Conservation (phyloP, 371 early-diverging fungal species). For the Apophysomyces trapeziformis region DNA sequence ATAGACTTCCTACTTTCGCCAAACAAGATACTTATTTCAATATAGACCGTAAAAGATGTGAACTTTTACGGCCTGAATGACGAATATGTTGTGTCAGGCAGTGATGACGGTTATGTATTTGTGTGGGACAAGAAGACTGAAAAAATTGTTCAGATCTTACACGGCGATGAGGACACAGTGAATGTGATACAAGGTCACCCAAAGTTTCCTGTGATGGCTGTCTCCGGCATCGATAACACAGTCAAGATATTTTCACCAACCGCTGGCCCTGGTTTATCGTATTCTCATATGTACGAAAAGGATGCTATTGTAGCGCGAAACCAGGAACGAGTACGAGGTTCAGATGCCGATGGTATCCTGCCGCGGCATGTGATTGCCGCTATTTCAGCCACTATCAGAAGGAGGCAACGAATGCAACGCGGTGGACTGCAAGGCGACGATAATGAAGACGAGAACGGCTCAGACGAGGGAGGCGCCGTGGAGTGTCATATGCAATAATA, state of each 20-base stretch:
- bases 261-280: constrained; percentile 27
- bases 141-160: constrained; percentile 65
- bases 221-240: constrained; percentile 76
- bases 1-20: not conserved
- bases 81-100: constrained; percentile 77
- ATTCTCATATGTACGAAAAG: constrained; percentile 40
- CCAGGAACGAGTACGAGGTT: constrained; percentile 22
- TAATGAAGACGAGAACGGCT: constrained; percentile 9
- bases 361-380: constrained; percentile 35
- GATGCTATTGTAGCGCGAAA: constrained; percentile 35
- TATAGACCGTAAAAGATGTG: constrained; percentile 79
- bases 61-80: constrained; percentile 74
- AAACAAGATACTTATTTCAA: constrained; percentile 14
- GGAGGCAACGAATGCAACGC: constrained; percentile 2
- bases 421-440: constrained; percentile 18
- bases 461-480: constrained; percentile 4
- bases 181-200: constrained; percentile 65
- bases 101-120: constrained; percentile 78
- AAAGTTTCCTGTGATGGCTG: constrained; percentile 49
- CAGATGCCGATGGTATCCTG: constrained; percentile 20
- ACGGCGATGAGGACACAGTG: constrained; percentile 69
- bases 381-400: constrained; percentile 17
- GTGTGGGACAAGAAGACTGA: constrained; percentile 76
- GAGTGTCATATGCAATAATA: constrained; percentile 15
- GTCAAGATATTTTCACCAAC: constrained; percentile 73